Evolutionary conservation across 768 basidiomycete species (phyloP).

Genomic region (Trametes cinnabarina): DNA sequence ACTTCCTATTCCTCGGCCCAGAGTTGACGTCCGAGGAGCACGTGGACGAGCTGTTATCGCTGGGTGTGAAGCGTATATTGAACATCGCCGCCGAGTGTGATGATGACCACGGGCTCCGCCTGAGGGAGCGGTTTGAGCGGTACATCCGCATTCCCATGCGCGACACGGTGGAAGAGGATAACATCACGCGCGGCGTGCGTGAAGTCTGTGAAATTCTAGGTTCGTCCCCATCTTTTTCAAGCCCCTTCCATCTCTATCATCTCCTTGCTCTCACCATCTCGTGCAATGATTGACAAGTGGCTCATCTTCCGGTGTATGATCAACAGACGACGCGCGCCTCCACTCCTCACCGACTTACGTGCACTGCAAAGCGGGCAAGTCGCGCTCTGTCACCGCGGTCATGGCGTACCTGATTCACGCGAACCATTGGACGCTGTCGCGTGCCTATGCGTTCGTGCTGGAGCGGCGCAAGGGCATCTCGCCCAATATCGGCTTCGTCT

Average conservation of each 20-base stretch:
- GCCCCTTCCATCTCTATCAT: no score
- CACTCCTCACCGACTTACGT: conserved; percentile 91
- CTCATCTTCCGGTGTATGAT: neutral
- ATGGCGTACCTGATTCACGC: conserved; percentile 98
- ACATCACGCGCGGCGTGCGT: conserved; percentile 74
- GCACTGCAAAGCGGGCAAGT: conserved; percentile 95
- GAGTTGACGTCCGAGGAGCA: conserved; percentile 77
- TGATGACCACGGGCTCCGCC: conserved; percentile 68
- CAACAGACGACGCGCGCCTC: conserved; percentile 82
- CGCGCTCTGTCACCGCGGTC: conserved; percentile 92
- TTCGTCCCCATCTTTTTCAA: conserved; percentile 37
- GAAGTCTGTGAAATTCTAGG: conserved; percentile 87
- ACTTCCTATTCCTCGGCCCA: conserved; percentile 88
- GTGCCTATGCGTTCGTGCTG: conserved; percentile 87
- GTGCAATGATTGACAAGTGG: neutral
- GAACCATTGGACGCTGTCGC: conserved; percentile 93
- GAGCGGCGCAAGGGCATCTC: conserved; percentile 93
- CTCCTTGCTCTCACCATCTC: no score
- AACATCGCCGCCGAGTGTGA: conserved; percentile 93
- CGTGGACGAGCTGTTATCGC: conserved; percentile 63
- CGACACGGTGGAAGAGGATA: conserved; percentile 93
- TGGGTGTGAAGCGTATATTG: conserved; percentile 84
- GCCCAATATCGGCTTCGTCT: conserved; percentile 97
- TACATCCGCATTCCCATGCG: conserved; percentile 90
- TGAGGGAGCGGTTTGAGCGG: conserved; percentile 73